Conservation (phyloP, 2,329 filamentous ascomycete species). For the Madurella mycetomatis region DNA sequence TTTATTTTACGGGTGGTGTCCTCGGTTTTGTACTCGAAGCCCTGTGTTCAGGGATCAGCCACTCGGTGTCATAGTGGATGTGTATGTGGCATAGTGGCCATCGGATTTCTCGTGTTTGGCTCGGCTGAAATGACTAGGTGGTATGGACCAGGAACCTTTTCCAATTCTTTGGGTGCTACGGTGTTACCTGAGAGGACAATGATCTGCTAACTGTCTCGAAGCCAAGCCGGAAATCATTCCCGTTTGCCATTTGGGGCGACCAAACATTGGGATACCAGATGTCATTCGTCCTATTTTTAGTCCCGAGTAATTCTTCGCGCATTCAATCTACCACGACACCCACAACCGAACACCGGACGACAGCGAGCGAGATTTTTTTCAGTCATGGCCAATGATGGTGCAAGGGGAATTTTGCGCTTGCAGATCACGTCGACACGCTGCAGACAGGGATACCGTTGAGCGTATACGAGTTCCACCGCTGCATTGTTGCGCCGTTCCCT, state of each 20-base stretch:
- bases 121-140: slow-evolving; percentile 8
- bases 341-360: background rate
- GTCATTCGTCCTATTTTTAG: slow-evolving; percentile 16
- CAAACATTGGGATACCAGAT: background rate
- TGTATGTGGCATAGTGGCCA: background rate
- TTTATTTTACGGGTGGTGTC: background rate
- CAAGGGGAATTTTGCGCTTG: no score
- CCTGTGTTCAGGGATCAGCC: background rate
- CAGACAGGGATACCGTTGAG: no score
- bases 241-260: slow-evolving; percentile 7
- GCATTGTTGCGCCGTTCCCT: no score
- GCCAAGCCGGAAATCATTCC: slow-evolving; percentile 15
- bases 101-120: slow-evolving; percentile 13
- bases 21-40: background rate
- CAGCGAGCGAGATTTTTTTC: no score
- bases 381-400: no score
- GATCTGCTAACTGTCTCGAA: slow-evolving; percentile 4
- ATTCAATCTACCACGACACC: no score
- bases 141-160: background rate
- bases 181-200: background rate
- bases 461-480: no score
- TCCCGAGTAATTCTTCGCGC: background rate
- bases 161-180: background rate
- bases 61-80: background rate
- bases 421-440: no score